These are phyloP conservation scores for Metschnikowia kofuensis DNA, from an alignment of 805 yeast genomes.

Conservation along the genomic window DNA sequence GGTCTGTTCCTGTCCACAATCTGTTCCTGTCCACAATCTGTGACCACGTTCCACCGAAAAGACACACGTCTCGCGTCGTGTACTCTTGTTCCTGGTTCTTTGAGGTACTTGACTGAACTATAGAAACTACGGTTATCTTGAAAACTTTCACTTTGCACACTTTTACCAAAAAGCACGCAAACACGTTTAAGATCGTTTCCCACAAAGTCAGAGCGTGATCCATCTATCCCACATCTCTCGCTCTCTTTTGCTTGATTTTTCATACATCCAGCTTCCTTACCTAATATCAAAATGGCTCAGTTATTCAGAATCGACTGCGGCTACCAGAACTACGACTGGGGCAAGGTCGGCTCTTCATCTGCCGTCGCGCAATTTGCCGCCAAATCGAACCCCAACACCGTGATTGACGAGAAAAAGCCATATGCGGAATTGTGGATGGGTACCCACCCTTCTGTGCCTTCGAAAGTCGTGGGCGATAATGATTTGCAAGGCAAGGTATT, in stretches of 20 bases:
- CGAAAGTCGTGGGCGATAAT: slow-evolving; percentile 47
- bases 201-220: too few species aligned
- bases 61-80: too few species aligned
- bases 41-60: neutral
- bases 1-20: neutral
- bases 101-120: too few species aligned
- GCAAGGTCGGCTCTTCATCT: slow-evolving; percentile 73
- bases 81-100: too few species aligned
- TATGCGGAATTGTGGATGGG: slow-evolving; percentile 99
- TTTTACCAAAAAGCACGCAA: too few species aligned
- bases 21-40: too few species aligned
- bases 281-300: slow-evolving; percentile 20
- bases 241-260: too few species aligned
- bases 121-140: too few species aligned
- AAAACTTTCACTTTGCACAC: too few species aligned
- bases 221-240: too few species aligned
- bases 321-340: slow-evolving; percentile 80
- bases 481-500: slow-evolving; percentile 48
- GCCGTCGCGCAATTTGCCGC: slow-evolving; percentile 89
- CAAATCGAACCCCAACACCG: slow-evolving; percentile 57
- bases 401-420: slow-evolving; percentile 71
- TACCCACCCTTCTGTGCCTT: slow-evolving; percentile 90
- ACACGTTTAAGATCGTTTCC: too few species aligned
- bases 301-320: slow-evolving; percentile 50
- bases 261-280: neutral